Evolutionary conservation across 768 basidiomycete genomes (phyloP), one percentile per base, ranked within the genome.

Genomic region (Nidularia sp.): DNA sequence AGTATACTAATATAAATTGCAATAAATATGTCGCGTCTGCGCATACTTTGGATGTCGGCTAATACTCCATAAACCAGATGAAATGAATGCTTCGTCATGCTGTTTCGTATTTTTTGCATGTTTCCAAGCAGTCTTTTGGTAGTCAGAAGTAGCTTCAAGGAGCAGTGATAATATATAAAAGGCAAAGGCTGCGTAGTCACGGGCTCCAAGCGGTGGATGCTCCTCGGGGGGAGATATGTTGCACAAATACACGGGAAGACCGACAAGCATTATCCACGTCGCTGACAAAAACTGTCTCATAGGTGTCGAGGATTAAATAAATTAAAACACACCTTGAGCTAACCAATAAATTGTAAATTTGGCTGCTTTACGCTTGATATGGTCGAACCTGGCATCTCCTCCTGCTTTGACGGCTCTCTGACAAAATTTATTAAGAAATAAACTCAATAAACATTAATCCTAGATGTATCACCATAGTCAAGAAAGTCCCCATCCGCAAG

Each of bases 31-130:
- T 29, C 25, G 25, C 25, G 25, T 29, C 25, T 29, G 25, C 43
- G 62, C 74, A 36, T 62, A 89, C 88, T 90, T 90, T 18, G 88
- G 88, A 58, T 90, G 89, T 25, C 88, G 68, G 57, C 80, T 83
- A 44, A 80, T 62, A 18, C 75, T 69, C 87, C 88, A 93, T 13
- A 89, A 65, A 1, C 88, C 88, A 31, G 69, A 71, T 6, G 77
- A 77, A 52, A 90, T 85, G 61, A 90, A 89, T 58, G 79, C 75
- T 56, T 90, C 83, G 45, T 86, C 76, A 60, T 90, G 88, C 53
- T 82, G 66, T 63, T 86, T 85, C 13, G 70, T 70, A 13, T 85
- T 70, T 60, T 83, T 85, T 1, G 71, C 77, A 32, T 63, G 64
- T 39, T 84, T 70, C 88, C 88, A 89, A 0, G 67, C 63, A 2